A percentile compares a stretch with the other conserved stretches of the same genome.
Conservation (phyloP, 208 protist genomes). For the Novymonas esmeraldas region DNA sequence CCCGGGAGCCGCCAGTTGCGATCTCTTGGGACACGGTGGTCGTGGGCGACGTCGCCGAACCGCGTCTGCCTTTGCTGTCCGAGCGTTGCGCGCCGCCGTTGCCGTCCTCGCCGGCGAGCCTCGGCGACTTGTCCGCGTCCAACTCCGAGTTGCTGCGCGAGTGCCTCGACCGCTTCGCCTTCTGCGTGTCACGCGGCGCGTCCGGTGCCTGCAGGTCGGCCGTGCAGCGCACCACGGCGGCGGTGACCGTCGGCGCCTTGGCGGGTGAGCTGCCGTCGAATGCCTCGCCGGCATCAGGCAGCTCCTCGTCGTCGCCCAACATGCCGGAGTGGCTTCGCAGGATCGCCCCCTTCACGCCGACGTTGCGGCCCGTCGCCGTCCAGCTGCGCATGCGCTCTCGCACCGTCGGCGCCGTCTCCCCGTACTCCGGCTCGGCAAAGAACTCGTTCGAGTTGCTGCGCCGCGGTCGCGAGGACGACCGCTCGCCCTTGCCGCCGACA, state of each 20-base stretch:
- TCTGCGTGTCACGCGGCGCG: conserved; percentile 17
- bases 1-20: conserved; percentile 8
- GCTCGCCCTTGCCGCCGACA: conserved; percentile 7
- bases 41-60: conserved; percentile 1
- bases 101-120: not conserved
- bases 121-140: conserved; percentile 10
- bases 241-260: not conserved
- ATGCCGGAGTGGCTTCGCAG: conserved; percentile 15
- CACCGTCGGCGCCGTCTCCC: conserved; percentile 12
- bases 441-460: conserved; percentile 24
- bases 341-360: conserved; percentile 31
- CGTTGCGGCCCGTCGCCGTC: conserved; percentile 36
- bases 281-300: not conserved
- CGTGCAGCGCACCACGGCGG: conserved; percentile 1
- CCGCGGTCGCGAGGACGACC: conserved; percentile 1
- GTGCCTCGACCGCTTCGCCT: conserved; percentile 5
- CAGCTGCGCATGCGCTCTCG: conserved; percentile 31
- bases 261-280: not conserved
- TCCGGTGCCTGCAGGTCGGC: conserved; percentile 18
- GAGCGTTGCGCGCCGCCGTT: not conserved
- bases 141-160: conserved; percentile 29
- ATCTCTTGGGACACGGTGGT: too few species aligned
- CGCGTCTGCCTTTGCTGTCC: conserved; percentile 2
- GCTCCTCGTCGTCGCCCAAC: conserved; percentile 24
- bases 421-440: conserved; percentile 43